Evolutionary conservation across 768 basidiomycete species (phyloP).

Genomic region (Peribolospora kevripleyi): DNA sequence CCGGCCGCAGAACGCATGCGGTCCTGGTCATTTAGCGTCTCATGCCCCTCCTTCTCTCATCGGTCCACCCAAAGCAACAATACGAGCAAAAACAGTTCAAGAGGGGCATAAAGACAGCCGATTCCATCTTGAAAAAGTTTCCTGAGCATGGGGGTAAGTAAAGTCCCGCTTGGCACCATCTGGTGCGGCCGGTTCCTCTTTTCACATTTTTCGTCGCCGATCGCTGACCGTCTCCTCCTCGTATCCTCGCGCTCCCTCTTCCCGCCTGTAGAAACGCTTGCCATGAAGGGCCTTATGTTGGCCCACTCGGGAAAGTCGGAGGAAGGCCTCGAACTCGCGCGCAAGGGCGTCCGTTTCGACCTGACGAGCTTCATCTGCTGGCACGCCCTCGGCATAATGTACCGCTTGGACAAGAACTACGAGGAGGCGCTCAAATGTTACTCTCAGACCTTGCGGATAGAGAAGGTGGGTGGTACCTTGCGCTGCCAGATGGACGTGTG

Average conservation of each 20-base stretch:
- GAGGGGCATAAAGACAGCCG: constrained; percentile 69
- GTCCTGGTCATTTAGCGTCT: constrained; percentile 8
- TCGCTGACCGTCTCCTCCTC: too few species aligned
- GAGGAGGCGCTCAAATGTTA: constrained; percentile 86
- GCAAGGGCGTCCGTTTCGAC: constrained; percentile 58
- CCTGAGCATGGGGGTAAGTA: constrained; percentile 78
- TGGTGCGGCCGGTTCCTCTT: background rate
- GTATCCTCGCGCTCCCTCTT: background rate
- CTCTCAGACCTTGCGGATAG: constrained; percentile 61
- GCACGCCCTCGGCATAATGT: constrained; percentile 91
- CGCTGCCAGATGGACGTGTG: background rate
- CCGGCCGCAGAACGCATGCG: constrained; percentile 3
- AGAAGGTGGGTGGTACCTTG: constrained; percentile 36
- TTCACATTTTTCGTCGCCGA: background rate
- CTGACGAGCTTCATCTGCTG: constrained; percentile 67
- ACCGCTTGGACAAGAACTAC: constrained; percentile 82
- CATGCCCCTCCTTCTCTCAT: background rate
- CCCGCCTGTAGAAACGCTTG: constrained; percentile 50
- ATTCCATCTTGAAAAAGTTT: constrained; percentile 81
- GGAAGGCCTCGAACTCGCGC: constrained; percentile 57
- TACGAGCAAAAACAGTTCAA: constrained; percentile 79
- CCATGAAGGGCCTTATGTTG: constrained; percentile 81
- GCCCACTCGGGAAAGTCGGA: constrained; percentile 56
- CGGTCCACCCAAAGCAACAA: constrained; percentile 19
- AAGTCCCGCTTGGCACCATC: background rate